These are phyloP conservation scores for Phytophthora megakarya DNA, from an alignment of 352 stramenopile genomes.

Conservation along the genomic window DNA sequence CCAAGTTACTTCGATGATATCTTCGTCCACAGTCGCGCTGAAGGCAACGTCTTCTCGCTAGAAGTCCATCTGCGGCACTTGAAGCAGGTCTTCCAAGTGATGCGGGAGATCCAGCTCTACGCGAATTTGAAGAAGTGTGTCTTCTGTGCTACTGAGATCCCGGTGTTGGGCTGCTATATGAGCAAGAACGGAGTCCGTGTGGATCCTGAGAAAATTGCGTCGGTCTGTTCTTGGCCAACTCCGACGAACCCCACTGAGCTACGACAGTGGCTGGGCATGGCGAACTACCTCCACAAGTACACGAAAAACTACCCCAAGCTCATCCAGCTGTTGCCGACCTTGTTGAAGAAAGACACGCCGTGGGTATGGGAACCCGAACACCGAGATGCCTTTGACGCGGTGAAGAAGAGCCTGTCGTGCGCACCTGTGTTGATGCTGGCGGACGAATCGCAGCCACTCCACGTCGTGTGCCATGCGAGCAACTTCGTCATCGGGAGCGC, in stretches of 20 bases:
- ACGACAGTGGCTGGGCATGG: conserved; percentile 20
- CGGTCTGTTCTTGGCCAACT: conserved; percentile 18
- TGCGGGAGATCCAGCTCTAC: conserved; percentile 32
- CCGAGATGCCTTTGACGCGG: conserved; percentile 9
- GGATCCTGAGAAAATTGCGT: conserved; percentile 24
- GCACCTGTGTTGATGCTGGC: conserved; percentile 19
- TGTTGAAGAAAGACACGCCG: no score
- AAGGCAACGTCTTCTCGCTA: background rate
- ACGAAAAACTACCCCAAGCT: conserved; percentile 14
- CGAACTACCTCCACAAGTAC: conserved; percentile 34
- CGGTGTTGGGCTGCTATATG: conserved; percentile 28
- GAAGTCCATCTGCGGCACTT: conserved; percentile 26
- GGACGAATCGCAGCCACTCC: background rate
- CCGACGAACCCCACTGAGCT: conserved; percentile 7
- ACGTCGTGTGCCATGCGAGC: background rate
- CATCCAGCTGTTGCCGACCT: conserved; percentile 6
- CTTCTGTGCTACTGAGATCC: conserved; percentile 31
- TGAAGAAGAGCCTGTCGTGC: background rate
- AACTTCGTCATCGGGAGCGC: background rate
- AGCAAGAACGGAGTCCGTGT: conserved; percentile 5
- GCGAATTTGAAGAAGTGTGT: conserved; percentile 35
- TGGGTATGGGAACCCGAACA: conserved; percentile 21
- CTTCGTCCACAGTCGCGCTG: conserved; percentile 25
- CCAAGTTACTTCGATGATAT: conserved; percentile 40
- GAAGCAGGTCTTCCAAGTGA: conserved; percentile 22